Evolutionary conservation across 1,284 basidiomycete genomes (phyloP).

Genomic region (Boletus semigastroideus): DNA sequence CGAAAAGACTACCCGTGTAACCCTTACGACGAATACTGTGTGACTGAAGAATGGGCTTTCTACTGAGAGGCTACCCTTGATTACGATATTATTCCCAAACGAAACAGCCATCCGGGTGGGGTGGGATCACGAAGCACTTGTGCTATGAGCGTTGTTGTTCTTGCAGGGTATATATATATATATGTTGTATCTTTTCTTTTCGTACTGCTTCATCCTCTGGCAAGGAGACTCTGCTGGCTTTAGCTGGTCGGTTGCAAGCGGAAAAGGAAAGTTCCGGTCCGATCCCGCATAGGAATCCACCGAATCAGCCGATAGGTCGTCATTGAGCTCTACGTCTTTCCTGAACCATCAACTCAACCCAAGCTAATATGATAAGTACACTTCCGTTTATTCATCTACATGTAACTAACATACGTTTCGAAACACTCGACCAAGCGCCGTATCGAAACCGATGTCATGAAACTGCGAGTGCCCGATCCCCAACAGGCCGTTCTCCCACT

Average conservation of each 20-base stretch:
- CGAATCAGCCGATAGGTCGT: constrained; percentile 11
- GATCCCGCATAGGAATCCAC: constrained; percentile 7
- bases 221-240: constrained; percentile 11
- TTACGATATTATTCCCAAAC: neutral
- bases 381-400: neutral
- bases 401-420: constrained; percentile 18
- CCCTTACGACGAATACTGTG: constrained; percentile 60
- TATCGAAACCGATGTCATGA: constrained; percentile 99
- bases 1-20: constrained; percentile 51
- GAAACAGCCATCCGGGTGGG: constrained; percentile 1
- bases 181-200: constrained; percentile 24
- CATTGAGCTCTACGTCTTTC: constrained; percentile 13
- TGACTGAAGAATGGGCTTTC: constrained; percentile 71
- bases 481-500: constrained; percentile 5
- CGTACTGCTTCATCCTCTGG: constrained; percentile 13
- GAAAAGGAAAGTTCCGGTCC: constrained; percentile 23
- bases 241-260: constrained; percentile 9
- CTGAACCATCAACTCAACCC: constrained; percentile 13
- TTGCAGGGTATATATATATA: constrained; percentile 12
- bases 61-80: constrained; percentile 39
- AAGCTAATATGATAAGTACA: constrained; percentile 41
- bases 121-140: constrained; percentile 13
- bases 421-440: constrained; percentile 73
- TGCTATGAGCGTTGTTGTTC: constrained; percentile 1
- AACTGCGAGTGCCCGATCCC: constrained; percentile 66